A percentile compares a stretch with the other conserved stretches of the same genome.
Evolutionary conservation across 2,329 filamentous ascomycete genomes (phyloP).

Genomic region (Colletotrichum spinosum): DNA sequence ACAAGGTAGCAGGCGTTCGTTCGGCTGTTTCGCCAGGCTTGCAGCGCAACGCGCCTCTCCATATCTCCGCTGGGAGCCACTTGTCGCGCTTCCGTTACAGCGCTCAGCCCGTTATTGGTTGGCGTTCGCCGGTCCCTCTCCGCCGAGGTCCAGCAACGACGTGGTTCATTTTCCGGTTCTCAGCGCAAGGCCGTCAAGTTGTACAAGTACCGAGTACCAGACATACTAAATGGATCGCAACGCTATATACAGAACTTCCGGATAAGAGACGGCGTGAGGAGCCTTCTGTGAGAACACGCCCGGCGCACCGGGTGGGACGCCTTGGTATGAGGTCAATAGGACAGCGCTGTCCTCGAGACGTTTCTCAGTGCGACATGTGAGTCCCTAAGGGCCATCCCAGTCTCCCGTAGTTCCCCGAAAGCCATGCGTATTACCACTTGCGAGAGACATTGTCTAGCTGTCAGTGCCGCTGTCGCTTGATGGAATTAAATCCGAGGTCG

Average conservation of each 20-base stretch:
- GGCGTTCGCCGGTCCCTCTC: conserved; percentile 23
- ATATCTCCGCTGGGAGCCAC: conserved; percentile 34
- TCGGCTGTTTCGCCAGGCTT: conserved; percentile 35
- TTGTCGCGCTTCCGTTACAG: conserved; percentile 37
- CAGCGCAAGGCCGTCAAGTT: not conserved
- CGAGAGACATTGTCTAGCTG: conserved; percentile 1
- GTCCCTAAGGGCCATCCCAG: conserved; percentile 24
- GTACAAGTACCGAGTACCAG: not conserved
- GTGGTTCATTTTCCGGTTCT: not conserved
- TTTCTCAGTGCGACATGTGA: conserved; percentile 30
- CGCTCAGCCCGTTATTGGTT: conserved; percentile 32
- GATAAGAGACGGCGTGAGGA: conserved; percentile 25
- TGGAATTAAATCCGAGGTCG: conserved; percentile 19
- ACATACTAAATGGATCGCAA: not conserved
- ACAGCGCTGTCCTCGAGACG: conserved; percentile 14
- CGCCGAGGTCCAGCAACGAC: conserved; percentile 35
- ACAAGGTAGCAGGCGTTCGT: conserved; percentile 34
- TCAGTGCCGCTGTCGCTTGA: conserved; percentile 5
- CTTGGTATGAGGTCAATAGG: conserved; percentile 35
- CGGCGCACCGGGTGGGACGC: conserved; percentile 29
- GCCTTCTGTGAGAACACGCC: conserved; percentile 16
- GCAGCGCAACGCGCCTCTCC: conserved; percentile 29
- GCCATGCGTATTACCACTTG: not conserved
- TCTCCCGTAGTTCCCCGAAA: conserved; percentile 33
- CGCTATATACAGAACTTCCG: conserved; percentile 25